A percentile compares a stretch with the other conserved stretches of the same genome.
Evolutionary conservation across 768 basidiomycete species (phyloP).

Genomic region (Clavaria fumosa): DNA sequence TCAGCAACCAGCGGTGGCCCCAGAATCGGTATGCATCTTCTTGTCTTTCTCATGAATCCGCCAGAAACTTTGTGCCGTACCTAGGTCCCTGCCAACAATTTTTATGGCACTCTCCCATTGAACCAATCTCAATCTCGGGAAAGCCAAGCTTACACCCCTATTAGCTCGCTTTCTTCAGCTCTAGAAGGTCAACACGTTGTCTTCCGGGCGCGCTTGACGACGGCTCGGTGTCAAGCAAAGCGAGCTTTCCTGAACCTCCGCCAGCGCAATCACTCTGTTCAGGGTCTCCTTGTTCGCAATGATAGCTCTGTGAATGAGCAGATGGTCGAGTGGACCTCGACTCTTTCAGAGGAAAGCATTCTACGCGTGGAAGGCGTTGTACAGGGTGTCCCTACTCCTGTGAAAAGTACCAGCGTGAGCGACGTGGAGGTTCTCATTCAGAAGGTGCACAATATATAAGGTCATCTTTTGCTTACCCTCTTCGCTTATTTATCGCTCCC

Average conservation of each 20-base stretch:
- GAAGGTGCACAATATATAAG: slow-evolving; percentile 60
- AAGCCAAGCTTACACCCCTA: slow-evolving; percentile 41
- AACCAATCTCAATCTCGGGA: slow-evolving; percentile 82
- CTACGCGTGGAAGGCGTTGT: slow-evolving; percentile 80
- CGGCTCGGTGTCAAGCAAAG: slow-evolving; percentile 82
- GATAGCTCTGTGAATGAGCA: slow-evolving; percentile 80
- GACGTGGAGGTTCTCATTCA: slow-evolving; percentile 78
- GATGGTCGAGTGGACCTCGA: slow-evolving; percentile 87
- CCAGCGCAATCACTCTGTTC: slow-evolving; percentile 75
- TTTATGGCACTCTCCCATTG: slow-evolving; percentile 79
- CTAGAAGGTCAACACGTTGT: slow-evolving; percentile 63
- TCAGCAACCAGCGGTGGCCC: slow-evolving; percentile 49
- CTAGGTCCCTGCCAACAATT: slow-evolving; percentile 63
- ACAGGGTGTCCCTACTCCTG: slow-evolving; percentile 61
- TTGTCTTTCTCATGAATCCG: slow-evolving; percentile 6
- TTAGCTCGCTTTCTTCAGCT: slow-evolving; percentile 41
- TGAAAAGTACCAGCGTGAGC: slow-evolving; percentile 81
- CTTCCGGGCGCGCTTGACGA: slow-evolving; percentile 83
- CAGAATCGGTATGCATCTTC: slow-evolving; percentile 23
- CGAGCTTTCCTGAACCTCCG: slow-evolving; percentile 91
- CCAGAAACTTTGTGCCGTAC: slow-evolving; percentile 6
- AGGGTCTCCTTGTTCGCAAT: slow-evolving; percentile 62
- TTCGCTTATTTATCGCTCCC: slow-evolving; percentile 3
- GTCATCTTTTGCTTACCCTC: neutral
- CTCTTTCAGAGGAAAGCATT: slow-evolving; percentile 74